phyloP scores from a whole-genome alignment of 106 monocot species.

The Dendrobium catenatum region DNA sequence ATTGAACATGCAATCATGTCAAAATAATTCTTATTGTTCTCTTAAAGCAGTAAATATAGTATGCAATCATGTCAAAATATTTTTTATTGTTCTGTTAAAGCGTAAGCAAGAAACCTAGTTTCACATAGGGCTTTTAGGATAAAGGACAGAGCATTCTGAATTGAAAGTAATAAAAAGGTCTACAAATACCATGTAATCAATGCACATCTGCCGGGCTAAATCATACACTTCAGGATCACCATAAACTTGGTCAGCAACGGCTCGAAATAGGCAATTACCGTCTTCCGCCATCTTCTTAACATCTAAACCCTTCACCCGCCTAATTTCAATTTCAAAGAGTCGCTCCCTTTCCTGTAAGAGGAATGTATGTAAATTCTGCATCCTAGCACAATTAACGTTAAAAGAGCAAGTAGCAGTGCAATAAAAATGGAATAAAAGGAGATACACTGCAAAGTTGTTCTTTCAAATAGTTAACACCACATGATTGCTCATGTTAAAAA shows the following conservation, averaged over 20 bases:
- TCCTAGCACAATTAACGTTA: neutral
- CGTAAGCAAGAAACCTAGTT: neutral
- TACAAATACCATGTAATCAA: conserved; percentile 90
- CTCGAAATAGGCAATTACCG: conserved; percentile 95
- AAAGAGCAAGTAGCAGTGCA: neutral
- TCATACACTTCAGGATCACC: conserved; percentile 95
- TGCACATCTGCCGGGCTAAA: conserved; percentile 89
- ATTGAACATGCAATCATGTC: neutral
- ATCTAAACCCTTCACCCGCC: conserved; percentile 75
- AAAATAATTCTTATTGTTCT: neutral
- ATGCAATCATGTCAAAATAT: neutral
- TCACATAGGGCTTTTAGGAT: neutral
- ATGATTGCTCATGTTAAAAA: neutral
- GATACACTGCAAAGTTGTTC: neutral
- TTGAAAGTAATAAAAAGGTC: neutral
- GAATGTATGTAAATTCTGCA: conserved; percentile 3
- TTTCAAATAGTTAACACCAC: neutral
- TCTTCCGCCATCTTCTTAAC: conserved; percentile 76
- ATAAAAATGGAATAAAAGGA: neutral
- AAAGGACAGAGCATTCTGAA: neutral
- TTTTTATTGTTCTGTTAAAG: neutral
- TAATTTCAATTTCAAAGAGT: conserved; percentile 80
- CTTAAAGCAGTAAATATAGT: neutral
- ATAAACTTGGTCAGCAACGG: conserved; percentile 98
- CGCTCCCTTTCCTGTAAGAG: conserved; percentile 74